A percentile compares a stretch with the other conserved stretches of the same genome.
Conservation (phyloP, 176 grass and related monocot species). For the Urochloa ruziziensis region DNA sequence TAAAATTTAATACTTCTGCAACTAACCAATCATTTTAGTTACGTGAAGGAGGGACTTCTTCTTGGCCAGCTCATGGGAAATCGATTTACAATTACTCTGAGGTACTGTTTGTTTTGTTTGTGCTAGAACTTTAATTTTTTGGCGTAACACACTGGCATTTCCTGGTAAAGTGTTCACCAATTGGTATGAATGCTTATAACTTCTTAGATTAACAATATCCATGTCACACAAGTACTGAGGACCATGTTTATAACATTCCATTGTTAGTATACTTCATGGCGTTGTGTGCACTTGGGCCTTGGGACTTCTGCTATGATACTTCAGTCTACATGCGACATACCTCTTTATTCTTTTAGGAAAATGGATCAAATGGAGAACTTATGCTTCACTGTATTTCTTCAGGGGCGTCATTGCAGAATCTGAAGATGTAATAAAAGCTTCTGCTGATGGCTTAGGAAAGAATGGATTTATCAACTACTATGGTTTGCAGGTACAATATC, state of each 20-base stretch:
- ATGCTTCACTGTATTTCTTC: slow-evolving; percentile 39
- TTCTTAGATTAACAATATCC: not conserved
- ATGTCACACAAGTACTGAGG: not conserved
- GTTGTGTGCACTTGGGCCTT: not conserved
- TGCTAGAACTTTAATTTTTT: not conserved
- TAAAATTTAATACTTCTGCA: slow-evolving; percentile 17
- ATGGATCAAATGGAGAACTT: slow-evolving; percentile 18
- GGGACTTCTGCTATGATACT: slow-evolving; percentile 1
- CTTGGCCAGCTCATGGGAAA: slow-evolving; percentile 91
- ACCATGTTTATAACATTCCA: not conserved
- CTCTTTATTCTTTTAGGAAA: slow-evolving; percentile 26
- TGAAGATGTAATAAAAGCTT: slow-evolving; percentile 71
- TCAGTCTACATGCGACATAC: slow-evolving; percentile 1
- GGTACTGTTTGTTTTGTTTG: slow-evolving; percentile 43
- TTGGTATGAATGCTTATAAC: not conserved
- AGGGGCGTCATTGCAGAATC: slow-evolving; percentile 82
- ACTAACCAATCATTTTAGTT: slow-evolving; percentile 55
- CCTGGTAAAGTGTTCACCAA: not conserved
- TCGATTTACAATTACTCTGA: slow-evolving; percentile 89
- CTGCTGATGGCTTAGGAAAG: slow-evolving; percentile 68
- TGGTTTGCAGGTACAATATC: slow-evolving; percentile 74
- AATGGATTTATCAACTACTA: slow-evolving; percentile 97
- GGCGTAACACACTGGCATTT: not conserved
- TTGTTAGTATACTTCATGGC: not conserved
- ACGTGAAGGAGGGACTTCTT: slow-evolving; percentile 90